Conservation (phyloP, 2,329 filamentous ascomycete genomes). For the Ustilaginoidea virens region DNA sequence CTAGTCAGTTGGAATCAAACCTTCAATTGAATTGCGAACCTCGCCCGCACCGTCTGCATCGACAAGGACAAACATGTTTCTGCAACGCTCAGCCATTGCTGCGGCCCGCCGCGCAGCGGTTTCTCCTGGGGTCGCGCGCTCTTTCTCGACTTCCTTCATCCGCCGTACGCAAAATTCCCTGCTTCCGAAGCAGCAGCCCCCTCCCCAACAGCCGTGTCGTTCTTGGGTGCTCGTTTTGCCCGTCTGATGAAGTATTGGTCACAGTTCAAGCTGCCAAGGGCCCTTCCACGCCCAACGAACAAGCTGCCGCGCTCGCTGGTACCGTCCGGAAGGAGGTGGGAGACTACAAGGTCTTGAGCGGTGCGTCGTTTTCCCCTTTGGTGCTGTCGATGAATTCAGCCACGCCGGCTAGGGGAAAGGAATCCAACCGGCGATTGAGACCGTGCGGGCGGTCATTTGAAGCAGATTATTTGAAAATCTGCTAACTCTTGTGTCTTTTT, state of each 20-base stretch:
- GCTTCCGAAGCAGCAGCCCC: slow-evolving; percentile 9
- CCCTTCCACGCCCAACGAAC: slow-evolving; percentile 18
- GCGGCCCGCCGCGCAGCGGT: slow-evolving; percentile 43
- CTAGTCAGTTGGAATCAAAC: slow-evolving; percentile 5
- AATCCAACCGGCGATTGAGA: background rate
- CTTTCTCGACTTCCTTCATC: slow-evolving; percentile 43
- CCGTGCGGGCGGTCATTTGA: no score
- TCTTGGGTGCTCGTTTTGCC: slow-evolving; percentile 2
- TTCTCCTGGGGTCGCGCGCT: slow-evolving; percentile 38
- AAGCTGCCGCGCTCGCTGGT: slow-evolving; percentile 20
- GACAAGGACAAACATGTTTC: slow-evolving; percentile 44
- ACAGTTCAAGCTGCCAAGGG: slow-evolving; percentile 22
- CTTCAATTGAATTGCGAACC: slow-evolving; percentile 4
- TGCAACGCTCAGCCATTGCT: slow-evolving; percentile 46
- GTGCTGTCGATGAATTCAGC: slow-evolving; percentile 2
- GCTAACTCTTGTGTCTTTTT: slow-evolving; percentile 9
- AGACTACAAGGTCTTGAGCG: slow-evolving; percentile 28
- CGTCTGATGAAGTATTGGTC: slow-evolving; percentile 3
- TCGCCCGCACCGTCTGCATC: slow-evolving; percentile 6
- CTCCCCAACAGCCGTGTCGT: no score
- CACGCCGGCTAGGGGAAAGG: slow-evolving; percentile 9
- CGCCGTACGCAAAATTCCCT: slow-evolving; percentile 33
- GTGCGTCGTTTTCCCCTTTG: slow-evolving; percentile 22
- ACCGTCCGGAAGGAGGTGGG: slow-evolving; percentile 30
- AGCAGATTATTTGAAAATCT: no score